Evolutionary conservation across 108 stramenopile genomes (phyloP), one percentile per base, ranked within the genome.

Genomic region (Epipyxis sp.): DNA sequence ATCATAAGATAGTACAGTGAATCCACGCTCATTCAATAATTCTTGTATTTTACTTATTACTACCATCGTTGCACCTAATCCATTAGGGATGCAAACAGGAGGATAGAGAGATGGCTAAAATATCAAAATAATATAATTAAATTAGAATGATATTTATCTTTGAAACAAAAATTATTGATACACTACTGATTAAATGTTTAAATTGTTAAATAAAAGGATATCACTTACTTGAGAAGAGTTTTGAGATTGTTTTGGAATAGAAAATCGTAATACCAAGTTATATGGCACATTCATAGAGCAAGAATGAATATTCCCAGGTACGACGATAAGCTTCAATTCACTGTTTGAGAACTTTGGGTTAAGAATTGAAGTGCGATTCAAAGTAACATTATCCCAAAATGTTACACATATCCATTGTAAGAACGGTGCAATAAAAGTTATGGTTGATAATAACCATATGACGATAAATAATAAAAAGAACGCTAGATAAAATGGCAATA

Each of bases 71-170:
- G 54, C 54, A 57, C 54, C 54, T 25, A 57, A 57, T 57, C 54
- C 54, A 57, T 57, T 57, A 16, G 54, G 54, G 54, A 57, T 57
- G 54, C 54, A 57, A 57, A 57, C 25, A 25, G 54, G 54, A 57
- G 54, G 54, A 25, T 57, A 57, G 25, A 25, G 25, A 57, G 54
- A 20, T 25, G 54, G 54, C 25, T 57, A 25, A 20, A 20, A 20
- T 16, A 25, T 16, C 54, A 20, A 16, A 16, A 57, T 57, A 25
- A 57, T 20, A 57, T n/a, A n/a, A n/a, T n/a, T n/a, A n/a, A n/a
- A n/a, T n/a, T n/a, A n/a, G n/a, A n/a, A n/a, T n/a, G n/a, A n/a
- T n/a, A n/a, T n/a, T n/a, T n/a, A n/a, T n/a, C n/a, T n/a, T n/a
- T n/a, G n/a, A n/a, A n/a, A n/a, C n/a, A n/a, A n/a, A n/a, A n/a